Percentiles rank a stretch among this genome's conserved stretches.
phyloP scores from a whole-genome alignment of 306 rosid species.

The Parietaria judaica region DNA sequence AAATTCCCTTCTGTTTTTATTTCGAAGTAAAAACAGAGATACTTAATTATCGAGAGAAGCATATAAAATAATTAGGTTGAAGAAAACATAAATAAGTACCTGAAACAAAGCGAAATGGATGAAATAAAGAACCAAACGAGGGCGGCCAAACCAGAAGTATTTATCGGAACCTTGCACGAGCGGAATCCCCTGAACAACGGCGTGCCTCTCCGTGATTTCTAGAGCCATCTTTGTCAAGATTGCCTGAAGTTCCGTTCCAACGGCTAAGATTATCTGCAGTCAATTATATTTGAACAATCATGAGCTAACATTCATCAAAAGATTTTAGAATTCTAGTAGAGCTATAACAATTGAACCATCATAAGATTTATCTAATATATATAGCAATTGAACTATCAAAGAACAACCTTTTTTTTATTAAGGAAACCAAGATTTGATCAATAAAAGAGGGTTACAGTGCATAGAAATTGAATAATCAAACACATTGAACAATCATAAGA shows the following conservation, averaged over 20 bases:
- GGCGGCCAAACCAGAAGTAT: slow-evolving; percentile 90
- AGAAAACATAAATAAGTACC: slow-evolving; percentile 34
- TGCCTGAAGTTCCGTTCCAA: slow-evolving; percentile 85
- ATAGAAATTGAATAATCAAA: too few species aligned
- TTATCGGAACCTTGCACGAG: slow-evolving; percentile 83
- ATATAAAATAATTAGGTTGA: not conserved
- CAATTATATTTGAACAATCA: slow-evolving; percentile 1
- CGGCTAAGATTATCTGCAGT: slow-evolving; percentile 72
- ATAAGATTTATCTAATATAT: too few species aligned
- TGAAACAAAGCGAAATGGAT: slow-evolving; percentile 92
- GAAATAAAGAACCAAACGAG: slow-evolving; percentile 78
- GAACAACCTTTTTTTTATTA: too few species aligned
- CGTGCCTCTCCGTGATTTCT: slow-evolving; percentile 78
- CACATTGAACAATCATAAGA: slow-evolving; percentile 3
- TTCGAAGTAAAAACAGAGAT: not conserved
- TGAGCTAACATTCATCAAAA: not conserved
- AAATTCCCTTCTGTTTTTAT: not conserved
- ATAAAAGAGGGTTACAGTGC: too few species aligned
- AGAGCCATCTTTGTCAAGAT: slow-evolving; percentile 85
- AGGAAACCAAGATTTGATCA: too few species aligned
- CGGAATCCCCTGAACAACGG: slow-evolving; percentile 95
- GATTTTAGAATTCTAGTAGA: too few species aligned
- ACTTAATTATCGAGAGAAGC: not conserved
- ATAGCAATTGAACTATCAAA: too few species aligned
- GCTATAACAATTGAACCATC: too few species aligned